Evolutionary conservation across 805 yeast genomes (phyloP), one percentile per base, ranked within the genome.

Genomic region (Candida argentea): DNA sequence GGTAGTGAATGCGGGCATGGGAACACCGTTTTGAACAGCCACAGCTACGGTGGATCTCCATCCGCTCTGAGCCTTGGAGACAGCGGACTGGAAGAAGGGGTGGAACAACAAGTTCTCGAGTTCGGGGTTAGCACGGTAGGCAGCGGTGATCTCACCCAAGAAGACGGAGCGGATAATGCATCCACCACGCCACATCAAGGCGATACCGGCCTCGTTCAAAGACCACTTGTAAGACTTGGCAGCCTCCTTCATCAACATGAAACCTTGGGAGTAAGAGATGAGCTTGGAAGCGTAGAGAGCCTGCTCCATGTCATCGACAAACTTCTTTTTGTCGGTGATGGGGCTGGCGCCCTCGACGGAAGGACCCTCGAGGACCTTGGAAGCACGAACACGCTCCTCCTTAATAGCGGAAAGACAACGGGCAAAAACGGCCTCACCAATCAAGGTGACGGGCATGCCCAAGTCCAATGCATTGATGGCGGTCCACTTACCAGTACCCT

Each of bases 401-500:
- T 89, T 89, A 57, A 91, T 61, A 36, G 97, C 84, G 43, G 97
- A 87, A 50, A 89, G 65, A 69, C 94, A 82, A 73, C 98, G 83
- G 40, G 97, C 70, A 55, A 89, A 87, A 46, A 89, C 98, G 36
- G 98, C 97, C 73, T 89, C 98, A 61, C 97, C 96, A 49, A 89
- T 91, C 58, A 89, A 73, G 38, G 97, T 86, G 47, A 89, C 95
- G 46, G 98, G 98, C 82, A 84, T 85, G 62, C 97, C 97, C 48
- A 91, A 72, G 64, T 91, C 97, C 50, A 89, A 71, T 39, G 97
- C 97, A 59, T 86, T 87, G 62, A 89, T 84, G 41, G 97, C 96
- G 46, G 97, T 91, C 98, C 98, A 89, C 71, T 89, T 89, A 70
- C 98, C 98, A 44, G 98, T 89, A 75, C 98, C 98, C 75, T 89